Conservation (phyloP, 192 early-diverging fungal genomes). For the Dispira simplex region DNA sequence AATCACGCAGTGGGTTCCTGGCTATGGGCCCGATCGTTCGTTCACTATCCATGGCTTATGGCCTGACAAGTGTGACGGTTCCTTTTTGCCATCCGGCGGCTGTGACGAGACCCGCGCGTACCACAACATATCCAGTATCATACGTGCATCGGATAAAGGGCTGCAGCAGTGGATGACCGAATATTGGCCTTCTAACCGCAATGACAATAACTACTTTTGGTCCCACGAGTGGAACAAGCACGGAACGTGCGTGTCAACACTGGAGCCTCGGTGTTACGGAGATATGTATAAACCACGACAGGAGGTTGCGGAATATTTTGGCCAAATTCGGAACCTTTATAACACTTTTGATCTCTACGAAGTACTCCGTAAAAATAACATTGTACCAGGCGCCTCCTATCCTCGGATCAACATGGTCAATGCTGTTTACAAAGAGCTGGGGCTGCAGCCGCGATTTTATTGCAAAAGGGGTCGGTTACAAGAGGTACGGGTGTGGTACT, state of each 20-base stretch:
- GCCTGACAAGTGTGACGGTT: slow-evolving; percentile 51
- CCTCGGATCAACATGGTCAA: background rate
- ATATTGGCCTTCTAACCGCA: slow-evolving; percentile 54
- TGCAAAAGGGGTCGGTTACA: background rate
- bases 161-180: slow-evolving; percentile 34
- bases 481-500: background rate
- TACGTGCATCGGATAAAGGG: slow-evolving; percentile 12
- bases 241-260: slow-evolving; percentile 55
- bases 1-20: slow-evolving; percentile 35
- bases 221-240: slow-evolving; percentile 72
- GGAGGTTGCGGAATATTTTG: background rate
- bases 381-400: background rate
- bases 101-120: slow-evolving; percentile 48
- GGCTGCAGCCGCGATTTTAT: background rate
- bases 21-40: slow-evolving; percentile 34
- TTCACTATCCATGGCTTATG: slow-evolving; percentile 70
- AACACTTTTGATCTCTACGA: background rate
- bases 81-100: slow-evolving; percentile 15
- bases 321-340: background rate
- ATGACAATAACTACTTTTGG: slow-evolving; percentile 67
- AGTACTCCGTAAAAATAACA: background rate
- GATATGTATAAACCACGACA: background rate
- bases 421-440: background rate
- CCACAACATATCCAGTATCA: slow-evolving; percentile 33
- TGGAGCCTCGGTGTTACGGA: slow-evolving; percentile 40